Evolutionary conservation across 495 filamentous ascomycete genomes (phyloP), one percentile per base, ranked within the genome.

Genomic region (Darksidea phi): DNA sequence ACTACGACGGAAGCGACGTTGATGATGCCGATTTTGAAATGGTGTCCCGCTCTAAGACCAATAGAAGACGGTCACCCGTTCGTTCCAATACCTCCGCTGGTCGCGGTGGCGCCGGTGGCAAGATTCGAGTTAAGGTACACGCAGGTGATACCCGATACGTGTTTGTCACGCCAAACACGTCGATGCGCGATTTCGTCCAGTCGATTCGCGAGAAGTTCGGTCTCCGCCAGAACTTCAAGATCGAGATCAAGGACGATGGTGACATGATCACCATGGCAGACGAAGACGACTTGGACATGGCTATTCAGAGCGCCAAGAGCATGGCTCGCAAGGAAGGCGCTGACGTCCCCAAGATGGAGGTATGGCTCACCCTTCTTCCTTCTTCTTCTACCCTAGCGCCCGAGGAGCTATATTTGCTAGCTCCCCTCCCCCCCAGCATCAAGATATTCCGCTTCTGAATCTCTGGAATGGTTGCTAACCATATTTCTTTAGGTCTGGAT

Each of bases 221-320:
- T 24, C 75, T 96, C 52, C 74, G 78, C 51, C 77, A 79, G 37
- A 78, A 81, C 47, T 82, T 93, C 70, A 91, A 88, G 79, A 86
- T 95, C 73, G 91, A 89, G 79, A 85, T 95, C 68, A 86, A 84
- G 71, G 88, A 90, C 53, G 87, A 90, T 63, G 87, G 87, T 6
- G 94, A 96, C 70, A 89, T 96, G 87, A 93, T 98, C 72, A 96
- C 91, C 12, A 86, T 98, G 85, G 90, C 88, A 28, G 94, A 98
- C 75, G 88, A 95, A 74, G 94, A 98, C 69, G 94, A 98, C 79
- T 74, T 97, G 64, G 91, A 97, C 52, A 86, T 96, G 82, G 83
- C 88, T 41, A 80, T 97, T 54, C 77, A 76, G 69, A 77, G 75
- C 4, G 85, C 86, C 28, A 87, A 83, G 71, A 80, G 82, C 56